Percentiles rank a stretch among this genome's conserved stretches.
Evolutionary conservation across 129 eudicot species (phyloP).

Genomic region (Centaurea solstitialis): DNA sequence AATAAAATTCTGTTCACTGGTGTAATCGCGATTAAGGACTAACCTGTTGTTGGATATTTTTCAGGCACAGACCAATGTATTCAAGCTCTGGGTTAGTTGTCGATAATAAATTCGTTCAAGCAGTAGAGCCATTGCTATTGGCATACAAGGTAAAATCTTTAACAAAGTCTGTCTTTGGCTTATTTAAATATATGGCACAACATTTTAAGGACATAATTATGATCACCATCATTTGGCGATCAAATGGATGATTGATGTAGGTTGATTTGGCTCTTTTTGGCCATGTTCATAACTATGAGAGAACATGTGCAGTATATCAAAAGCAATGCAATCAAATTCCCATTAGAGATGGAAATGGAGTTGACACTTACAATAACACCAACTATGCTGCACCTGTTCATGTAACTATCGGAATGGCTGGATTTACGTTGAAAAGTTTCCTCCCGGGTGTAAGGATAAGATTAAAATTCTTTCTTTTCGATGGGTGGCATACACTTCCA

Average conservation of each 20-base stretch:
- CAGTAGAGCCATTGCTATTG: conserved; percentile 83
- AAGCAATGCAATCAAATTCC: conserved; percentile 71
- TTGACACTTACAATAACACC: conserved; percentile 65
- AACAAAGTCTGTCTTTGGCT: not conserved
- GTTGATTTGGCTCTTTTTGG: conserved; percentile 88
- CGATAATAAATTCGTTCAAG: conserved; percentile 50
- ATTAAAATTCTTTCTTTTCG: conserved; percentile 6
- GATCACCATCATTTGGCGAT: not conserved
- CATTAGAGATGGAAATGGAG: conserved; percentile 56
- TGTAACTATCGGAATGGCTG: conserved; percentile 92
- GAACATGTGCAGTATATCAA: conserved; percentile 75
- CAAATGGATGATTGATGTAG: conserved; percentile 26
- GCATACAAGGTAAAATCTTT: conserved; percentile 51
- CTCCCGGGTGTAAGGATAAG: not conserved
- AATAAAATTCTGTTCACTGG: not conserved
- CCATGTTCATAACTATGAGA: conserved; percentile 95
- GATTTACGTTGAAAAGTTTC: conserved; percentile 68
- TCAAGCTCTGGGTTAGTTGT: conserved; percentile 47
- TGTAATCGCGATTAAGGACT: not conserved
- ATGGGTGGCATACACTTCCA: conserved; percentile 24
- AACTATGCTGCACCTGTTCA: conserved; percentile 86
- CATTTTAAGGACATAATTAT: not conserved
- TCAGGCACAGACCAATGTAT: conserved; percentile 97
- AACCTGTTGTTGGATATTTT: conserved; percentile 1
- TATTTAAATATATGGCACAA: not conserved